Conservation (phyloP, 2,329 filamentous ascomycete species). For the Cladobotryum protrusum region DNA sequence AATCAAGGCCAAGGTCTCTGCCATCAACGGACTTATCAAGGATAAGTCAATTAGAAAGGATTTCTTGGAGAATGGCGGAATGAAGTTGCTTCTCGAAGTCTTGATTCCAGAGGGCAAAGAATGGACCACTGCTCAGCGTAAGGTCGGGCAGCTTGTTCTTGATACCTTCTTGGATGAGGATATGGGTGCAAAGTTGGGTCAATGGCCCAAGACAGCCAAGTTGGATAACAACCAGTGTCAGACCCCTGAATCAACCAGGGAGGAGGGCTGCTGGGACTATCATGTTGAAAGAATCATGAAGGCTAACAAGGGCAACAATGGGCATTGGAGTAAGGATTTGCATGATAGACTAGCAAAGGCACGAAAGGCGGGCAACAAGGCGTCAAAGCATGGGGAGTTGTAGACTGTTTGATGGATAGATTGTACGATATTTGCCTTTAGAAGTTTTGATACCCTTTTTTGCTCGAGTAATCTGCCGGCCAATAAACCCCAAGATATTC, state of each 20-base stretch:
- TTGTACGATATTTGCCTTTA: background rate
- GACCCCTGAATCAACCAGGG: conserved; percentile 23
- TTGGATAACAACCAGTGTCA: conserved; percentile 32
- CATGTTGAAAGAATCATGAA: conserved; percentile 38
- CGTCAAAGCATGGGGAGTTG: conserved; percentile 25
- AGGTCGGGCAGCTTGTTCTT: conserved; percentile 51
- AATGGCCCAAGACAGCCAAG: conserved; percentile 44
- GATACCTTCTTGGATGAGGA: conserved; percentile 63
- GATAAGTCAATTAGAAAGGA: conserved; percentile 44
- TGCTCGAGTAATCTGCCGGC: background rate
- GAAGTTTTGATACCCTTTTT: too few species aligned
- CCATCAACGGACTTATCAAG: conserved; percentile 52
- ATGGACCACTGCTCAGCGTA: conserved; percentile 47
- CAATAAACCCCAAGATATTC: background rate
- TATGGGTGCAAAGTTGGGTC: conserved; percentile 52
- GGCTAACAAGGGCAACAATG: conserved; percentile 29
- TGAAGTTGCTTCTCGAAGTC: conserved; percentile 48
- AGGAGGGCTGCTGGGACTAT: conserved; percentile 55
- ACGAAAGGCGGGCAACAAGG: conserved; percentile 23
- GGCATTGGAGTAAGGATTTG: conserved; percentile 43
- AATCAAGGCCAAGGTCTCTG: conserved; percentile 38
- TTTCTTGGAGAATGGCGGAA: conserved; percentile 50
- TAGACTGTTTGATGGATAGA: conserved; percentile 18
- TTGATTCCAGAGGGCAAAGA: conserved; percentile 41
- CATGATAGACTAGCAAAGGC: conserved; percentile 27